Base-by-base conservation (phyloP, 2,329 filamentous ascomycete species). In the Cercospora citrullina region DNA sequence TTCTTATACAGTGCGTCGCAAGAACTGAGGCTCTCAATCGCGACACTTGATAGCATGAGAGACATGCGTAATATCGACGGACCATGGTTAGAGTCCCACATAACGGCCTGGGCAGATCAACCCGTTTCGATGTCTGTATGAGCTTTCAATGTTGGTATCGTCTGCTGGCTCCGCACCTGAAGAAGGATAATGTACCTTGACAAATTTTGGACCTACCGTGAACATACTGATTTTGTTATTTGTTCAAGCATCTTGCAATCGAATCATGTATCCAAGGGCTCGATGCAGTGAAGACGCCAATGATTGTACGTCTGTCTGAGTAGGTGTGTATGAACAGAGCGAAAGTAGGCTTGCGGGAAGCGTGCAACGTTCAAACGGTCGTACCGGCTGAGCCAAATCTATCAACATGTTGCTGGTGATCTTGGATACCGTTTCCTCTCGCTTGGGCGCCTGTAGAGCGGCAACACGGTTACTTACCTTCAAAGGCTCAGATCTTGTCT, bases 301-400 rank as follows among this genome's bases (percentile, higher is more conserved):
- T 1, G 12, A 28, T 4, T 23, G 30, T n/a, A 33, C 3, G 16
- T 18, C 5, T 33, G 31, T 23, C 12, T 1, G 16, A 33, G 28
- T 5, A 12, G 55, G 23, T 21, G 28, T 12, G 18, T 8, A 59
- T 18, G 16, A 3, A 18, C n/a, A 59, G 10, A 4, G 2, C 30
- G 18, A 59, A 39, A n/a, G 36, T n/a, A 16, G 28, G 31, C 12
- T 33, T 10, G 28, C 28, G 28, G 55, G 5, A 18, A 31, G 8
- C 55, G 55, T 59, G 55, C 30, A 59, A 36, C 55, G 55, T 33
- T 59, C 12, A 16, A 59, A 59, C 55, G 55, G 55, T 59, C 16
- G 31, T n/a, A 33, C 18, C 55, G 30, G 55, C 55, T 33, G 55
- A 33, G 8, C 55, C 55, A 58, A 58, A 58, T 26, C 26, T 14